Conservation (phyloP, 306 rosid species). For the Fragaria ananassa region DNA sequence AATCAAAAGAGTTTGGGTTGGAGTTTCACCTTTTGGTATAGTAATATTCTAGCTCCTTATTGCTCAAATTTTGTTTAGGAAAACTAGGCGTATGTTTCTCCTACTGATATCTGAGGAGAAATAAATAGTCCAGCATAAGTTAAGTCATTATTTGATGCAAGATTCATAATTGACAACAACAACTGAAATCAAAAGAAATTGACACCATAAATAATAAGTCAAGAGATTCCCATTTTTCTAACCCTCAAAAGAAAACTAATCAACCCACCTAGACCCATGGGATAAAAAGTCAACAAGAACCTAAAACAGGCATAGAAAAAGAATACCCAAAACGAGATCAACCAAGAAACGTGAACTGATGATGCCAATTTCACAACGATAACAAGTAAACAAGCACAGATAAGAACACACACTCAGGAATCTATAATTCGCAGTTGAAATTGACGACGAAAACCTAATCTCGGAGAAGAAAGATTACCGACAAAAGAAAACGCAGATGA, state of each 20-base stretch:
- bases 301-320: not conserved
- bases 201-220: not conserved
- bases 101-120: no score
- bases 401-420: not conserved
- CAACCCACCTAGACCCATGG: not conserved
- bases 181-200: not conserved
- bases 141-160: not conserved
- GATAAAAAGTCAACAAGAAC: conserved; percentile 8
- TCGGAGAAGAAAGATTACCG: not conserved
- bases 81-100: not conserved
- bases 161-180: not conserved
- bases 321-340: conserved; percentile 17
- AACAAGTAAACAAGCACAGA: conserved; percentile 4
- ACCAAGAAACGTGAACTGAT: not conserved
- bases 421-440: not conserved
- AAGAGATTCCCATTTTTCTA: not conserved
- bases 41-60: not conserved
- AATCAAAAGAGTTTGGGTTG: not conserved
- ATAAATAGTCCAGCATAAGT: not conserved
- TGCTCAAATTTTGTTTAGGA: not conserved
- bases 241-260: conserved; percentile 1
- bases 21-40: not conserved
- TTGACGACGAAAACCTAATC: not conserved
- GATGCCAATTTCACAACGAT: conserved; percentile 33
- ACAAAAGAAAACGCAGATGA: not conserved